Evolutionary conservation across 2,329 filamentous ascomycete genomes (phyloP), one percentile per base, ranked within the genome.

Genomic region (Teratosphaeria pseudoeucalypti): DNA sequence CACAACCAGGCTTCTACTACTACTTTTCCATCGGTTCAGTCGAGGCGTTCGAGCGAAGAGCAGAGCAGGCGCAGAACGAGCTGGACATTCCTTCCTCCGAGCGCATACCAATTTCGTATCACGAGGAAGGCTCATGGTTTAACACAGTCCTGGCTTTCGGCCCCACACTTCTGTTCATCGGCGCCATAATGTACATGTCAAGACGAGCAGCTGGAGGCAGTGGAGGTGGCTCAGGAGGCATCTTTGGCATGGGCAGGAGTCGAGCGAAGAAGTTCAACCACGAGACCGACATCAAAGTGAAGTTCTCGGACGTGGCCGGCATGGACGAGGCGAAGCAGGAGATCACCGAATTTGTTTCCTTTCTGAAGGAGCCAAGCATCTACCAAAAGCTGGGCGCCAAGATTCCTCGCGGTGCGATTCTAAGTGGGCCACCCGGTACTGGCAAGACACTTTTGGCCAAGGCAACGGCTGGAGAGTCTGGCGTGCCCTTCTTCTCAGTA

Each of bases 331-430:
- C 94, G 60, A 99, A 99, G 81, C 81, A 86, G 59, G 94, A 99
- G 76, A 99, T 99, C 67, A 96, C 97, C 91, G 94, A 99, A 75
- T 99, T 99, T 69, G 94, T 99, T 66, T 92, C 88, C 72, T 99
- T 99, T 80, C 77, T 99, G 63, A 92, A 96, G 79, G 88, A 94
- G 69, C 94, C 94, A 0, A 89, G 90, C 68, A 86, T 89, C 65
- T 99, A 96, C 77, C 87, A 96, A 77, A 89, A 89, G 74, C 84
- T 99, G 19, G 94, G 94, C 68, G 94, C 94, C 63, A 99, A 99
- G 80, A 99, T 99, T 57, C 94, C 94, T 43, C 90, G 94, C 64
- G 94, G 94, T 70, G 94, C 94, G 55, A 96, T 99, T 72, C 82
- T 99, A 32, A 95, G 92, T 62, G 94, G 94, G n/a, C 94, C 94